Conservation (phyloP, 1,284 basidiomycete species). For the Sanghuangporus weigelae region DNA sequence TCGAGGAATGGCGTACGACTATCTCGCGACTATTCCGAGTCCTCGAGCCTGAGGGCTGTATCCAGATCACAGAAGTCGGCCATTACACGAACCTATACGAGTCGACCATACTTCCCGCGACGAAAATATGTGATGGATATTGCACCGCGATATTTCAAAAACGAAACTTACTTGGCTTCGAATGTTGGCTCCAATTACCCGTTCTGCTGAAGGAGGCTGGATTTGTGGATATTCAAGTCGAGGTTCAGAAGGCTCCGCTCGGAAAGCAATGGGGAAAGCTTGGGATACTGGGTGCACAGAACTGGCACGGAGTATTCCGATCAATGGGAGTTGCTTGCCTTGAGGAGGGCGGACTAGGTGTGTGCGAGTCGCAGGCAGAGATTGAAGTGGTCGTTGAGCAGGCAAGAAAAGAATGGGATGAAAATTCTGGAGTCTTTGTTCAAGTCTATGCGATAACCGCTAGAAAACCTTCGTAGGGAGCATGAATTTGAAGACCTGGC, state of each 20-base stretch:
- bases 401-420: not conserved
- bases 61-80: slow-evolving; percentile 26
- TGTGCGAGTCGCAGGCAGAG: not conserved
- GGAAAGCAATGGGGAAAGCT: slow-evolving; percentile 4
- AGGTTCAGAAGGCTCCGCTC: not conserved
- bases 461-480: not conserved
- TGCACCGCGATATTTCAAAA: not conserved
- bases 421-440: not conserved
- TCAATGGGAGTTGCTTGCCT: not conserved
- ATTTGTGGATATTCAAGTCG: not conserved
- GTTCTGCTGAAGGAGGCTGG: slow-evolving; percentile 3
- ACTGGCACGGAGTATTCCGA: not conserved
- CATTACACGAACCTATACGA: not conserved
- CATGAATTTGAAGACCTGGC: not conserved
- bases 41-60: slow-evolving; percentile 27
- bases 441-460: not conserved
- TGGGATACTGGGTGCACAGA: not conserved
- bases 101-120: not conserved
- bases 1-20: slow-evolving; percentile 24
- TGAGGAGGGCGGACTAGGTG: not conserved
- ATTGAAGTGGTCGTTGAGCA: not conserved
- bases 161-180: not conserved
- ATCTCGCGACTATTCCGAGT: slow-evolving; percentile 28
- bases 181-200: not conserved
- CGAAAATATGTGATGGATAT: not conserved